These are phyloP conservation scores for Paulownia fortunei DNA, from an alignment of 257 asterid species.

Conservation along the genomic window DNA sequence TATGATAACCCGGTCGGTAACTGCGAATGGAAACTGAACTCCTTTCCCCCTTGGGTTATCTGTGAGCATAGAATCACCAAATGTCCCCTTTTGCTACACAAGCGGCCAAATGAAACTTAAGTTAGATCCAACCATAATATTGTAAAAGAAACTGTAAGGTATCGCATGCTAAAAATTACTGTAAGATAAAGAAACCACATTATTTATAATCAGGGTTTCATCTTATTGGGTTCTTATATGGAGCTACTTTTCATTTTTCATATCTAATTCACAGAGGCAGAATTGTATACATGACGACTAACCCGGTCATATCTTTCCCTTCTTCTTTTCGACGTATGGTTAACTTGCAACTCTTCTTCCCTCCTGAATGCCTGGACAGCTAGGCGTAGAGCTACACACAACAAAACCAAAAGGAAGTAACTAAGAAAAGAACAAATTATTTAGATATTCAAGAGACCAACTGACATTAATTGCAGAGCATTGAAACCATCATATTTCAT, in stretches of 20 bases:
- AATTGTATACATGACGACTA: conserved; percentile 27
- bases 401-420: conserved; percentile 19
- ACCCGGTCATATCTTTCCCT: conserved; percentile 83
- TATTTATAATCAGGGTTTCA: not conserved
- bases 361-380: conserved; percentile 89
- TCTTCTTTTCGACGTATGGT: conserved; percentile 62
- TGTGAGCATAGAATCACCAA: conserved; percentile 53
- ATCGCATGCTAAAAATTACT: conserved; percentile 2
- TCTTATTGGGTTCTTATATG: conserved; percentile 1
- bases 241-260: not conserved
- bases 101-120: conserved; percentile 14
- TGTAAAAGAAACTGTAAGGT: conserved; percentile 2
- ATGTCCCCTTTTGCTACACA: conserved; percentile 71
- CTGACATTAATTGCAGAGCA: conserved; percentile 5
- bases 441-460: not conserved
- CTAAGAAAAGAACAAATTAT: not conserved
- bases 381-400: conserved; percentile 75
- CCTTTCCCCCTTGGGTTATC: conserved; percentile 79
- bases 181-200: not conserved
- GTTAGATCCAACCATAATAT: not conserved
- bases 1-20: conserved; percentile 84
- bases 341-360: conserved; percentile 77
- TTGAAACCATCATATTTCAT: conserved; percentile 1
- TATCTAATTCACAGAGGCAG: conserved; percentile 9
- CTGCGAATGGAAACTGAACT: conserved; percentile 87